Percentiles rank a stretch among this genome's conserved stretches.
Evolutionary conservation across 2,329 filamentous ascomycete species (phyloP).

Genomic region (Epichloe amarillans): DNA sequence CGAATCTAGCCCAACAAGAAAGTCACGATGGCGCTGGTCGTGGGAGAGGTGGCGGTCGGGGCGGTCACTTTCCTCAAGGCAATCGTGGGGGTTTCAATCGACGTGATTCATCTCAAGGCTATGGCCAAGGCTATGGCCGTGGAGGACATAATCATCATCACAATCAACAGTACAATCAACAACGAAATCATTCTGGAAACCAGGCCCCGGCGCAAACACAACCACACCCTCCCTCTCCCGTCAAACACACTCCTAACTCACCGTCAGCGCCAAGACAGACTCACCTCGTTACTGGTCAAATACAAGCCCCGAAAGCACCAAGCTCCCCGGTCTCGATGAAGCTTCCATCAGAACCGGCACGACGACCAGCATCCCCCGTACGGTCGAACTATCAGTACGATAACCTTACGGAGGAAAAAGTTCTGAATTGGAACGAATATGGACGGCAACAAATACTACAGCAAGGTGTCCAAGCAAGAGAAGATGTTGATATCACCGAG

Average conservation of each 20-base stretch:
- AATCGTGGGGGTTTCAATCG: conserved; percentile 35
- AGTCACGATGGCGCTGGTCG: conserved; percentile 36
- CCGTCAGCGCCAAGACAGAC: conserved; percentile 8
- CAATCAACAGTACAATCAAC: conserved; percentile 8
- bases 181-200: conserved; percentile 8
- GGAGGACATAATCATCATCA: conserved; percentile 12
- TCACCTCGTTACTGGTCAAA: neutral
- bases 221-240: conserved; percentile 11
- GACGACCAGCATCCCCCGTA: conserved; percentile 16
- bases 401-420: conserved; percentile 56
- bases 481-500: conserved; percentile 53
- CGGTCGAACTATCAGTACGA: conserved; percentile 54
- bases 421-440: conserved; percentile 52
- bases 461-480: conserved; percentile 48
- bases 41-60: conserved; percentile 23
- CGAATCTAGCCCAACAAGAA: conserved; percentile 43
- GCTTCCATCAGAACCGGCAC: conserved; percentile 10
- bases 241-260: conserved; percentile 8
- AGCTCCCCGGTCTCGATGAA: conserved; percentile 8
- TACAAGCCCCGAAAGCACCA: conserved; percentile 7
- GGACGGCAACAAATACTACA: conserved; percentile 57
- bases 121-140: conserved; percentile 20
- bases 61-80: conserved; percentile 26
- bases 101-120: conserved; percentile 35
- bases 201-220: conserved; percentile 10